Evolutionary conservation across 129 eudicot genomes (phyloP).

Genomic region (Flaveria ramosissima): DNA sequence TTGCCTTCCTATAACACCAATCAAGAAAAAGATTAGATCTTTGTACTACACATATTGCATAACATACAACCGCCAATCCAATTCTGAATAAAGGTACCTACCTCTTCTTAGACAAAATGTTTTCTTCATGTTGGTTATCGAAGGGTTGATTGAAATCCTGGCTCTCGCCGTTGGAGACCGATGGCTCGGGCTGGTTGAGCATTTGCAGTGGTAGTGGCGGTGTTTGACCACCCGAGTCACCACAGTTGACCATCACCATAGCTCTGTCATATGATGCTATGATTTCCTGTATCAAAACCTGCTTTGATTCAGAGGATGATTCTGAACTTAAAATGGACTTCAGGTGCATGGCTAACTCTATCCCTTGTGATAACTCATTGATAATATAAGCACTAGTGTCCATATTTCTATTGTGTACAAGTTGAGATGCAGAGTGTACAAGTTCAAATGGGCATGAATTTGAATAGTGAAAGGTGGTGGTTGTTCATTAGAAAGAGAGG

Average conservation of each 20-base stretch:
- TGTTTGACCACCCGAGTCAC: constrained; percentile 41
- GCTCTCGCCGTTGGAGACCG: constrained; percentile 54
- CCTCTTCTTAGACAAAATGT: constrained; percentile 63
- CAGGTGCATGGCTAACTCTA: constrained; percentile 71
- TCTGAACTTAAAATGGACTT: constrained; percentile 51
- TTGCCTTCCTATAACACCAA: constrained; percentile 59
- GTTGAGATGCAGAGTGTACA: constrained; percentile 24
- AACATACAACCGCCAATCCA: not conserved
- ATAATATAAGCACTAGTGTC: constrained; percentile 39
- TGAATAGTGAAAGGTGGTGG: constrained; percentile 26
- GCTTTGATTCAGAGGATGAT: constrained; percentile 42
- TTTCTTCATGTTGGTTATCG: constrained; percentile 31
- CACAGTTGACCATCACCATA: constrained; percentile 58
- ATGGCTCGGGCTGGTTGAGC: constrained; percentile 47
- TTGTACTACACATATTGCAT: constrained; percentile 6
- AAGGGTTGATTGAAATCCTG: constrained; percentile 36
- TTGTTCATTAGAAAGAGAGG: constrained; percentile 8
- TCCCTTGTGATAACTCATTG: constrained; percentile 69
- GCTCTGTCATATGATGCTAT: constrained; percentile 78
- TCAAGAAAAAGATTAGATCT: constrained; percentile 16
- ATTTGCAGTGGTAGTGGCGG: constrained; percentile 25
- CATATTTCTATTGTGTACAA: constrained; percentile 28
- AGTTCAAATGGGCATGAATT: constrained; percentile 2
- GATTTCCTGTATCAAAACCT: constrained; percentile 54
- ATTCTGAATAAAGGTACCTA: constrained; percentile 10